Conservation (phyloP, 306 rosid species). For the Myrica gale region DNA sequence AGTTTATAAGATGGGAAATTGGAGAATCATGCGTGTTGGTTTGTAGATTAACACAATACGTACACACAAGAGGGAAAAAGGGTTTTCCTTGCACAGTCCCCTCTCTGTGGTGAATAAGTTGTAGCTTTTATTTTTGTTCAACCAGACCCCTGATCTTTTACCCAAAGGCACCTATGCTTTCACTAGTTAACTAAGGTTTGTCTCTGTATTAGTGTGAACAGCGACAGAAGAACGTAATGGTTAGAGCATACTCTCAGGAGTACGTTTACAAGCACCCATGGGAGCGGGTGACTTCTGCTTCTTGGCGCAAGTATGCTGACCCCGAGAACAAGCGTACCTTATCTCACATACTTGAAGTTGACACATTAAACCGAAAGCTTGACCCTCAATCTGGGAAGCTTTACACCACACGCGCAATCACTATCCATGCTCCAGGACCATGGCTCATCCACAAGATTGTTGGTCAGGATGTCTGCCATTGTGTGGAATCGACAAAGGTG, state of each 20-base stretch:
- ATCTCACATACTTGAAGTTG: slow-evolving; percentile 79
- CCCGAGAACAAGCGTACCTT: slow-evolving; percentile 72
- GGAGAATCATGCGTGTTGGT: neutral
- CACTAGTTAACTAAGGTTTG: neutral
- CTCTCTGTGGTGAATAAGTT: neutral
- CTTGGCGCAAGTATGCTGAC: slow-evolving; percentile 92
- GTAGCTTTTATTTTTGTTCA: neutral
- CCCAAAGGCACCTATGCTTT: neutral
- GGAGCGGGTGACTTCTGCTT: slow-evolving; percentile 86
- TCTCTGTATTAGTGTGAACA: slow-evolving; percentile 13
- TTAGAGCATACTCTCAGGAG: slow-evolving; percentile 77
- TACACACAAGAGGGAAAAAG: too few relatives aligned
- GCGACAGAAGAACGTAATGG: slow-evolving; percentile 46
- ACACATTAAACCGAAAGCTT: slow-evolving; percentile 64
- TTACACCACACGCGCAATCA: slow-evolving; percentile 68
- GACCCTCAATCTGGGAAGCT: slow-evolving; percentile 74
- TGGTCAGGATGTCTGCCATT: slow-evolving; percentile 84
- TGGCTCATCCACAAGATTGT: slow-evolving; percentile 68
- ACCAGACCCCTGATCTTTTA: neutral
- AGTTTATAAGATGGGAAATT: neutral
- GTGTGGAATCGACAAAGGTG: slow-evolving; percentile 69
- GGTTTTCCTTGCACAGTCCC: neutral
- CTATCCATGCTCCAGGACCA: slow-evolving; percentile 80
- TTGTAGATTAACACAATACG: neutral
- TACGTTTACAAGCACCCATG: slow-evolving; percentile 86